Conservation (phyloP, 1,139 yeast genomes). For the Debaryomyces psychrophilus region DNA sequence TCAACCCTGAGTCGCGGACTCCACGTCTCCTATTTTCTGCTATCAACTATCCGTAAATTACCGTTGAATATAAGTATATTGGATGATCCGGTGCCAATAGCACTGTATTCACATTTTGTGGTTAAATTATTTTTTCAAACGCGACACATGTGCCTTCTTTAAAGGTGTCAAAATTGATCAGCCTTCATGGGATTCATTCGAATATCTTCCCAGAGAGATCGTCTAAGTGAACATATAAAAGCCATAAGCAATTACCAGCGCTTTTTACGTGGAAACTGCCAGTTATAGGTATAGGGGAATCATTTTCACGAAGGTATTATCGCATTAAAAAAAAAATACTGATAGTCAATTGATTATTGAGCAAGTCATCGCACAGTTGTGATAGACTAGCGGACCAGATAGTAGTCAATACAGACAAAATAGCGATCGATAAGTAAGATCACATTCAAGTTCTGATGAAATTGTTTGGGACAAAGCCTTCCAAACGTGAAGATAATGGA, state of each 20-base stretch:
- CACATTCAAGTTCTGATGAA: not conserved
- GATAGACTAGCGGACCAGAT: not conserved
- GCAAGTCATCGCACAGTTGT: not conserved
- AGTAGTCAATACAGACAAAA: not conserved
- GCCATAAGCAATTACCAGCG: not conserved
- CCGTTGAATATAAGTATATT: not conserved
- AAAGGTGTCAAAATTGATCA: not conserved
- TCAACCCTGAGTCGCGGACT: conserved; percentile 4
- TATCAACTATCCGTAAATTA: conserved; percentile 2
- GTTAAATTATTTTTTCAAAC: conserved; percentile 5
- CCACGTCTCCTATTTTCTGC: not conserved
- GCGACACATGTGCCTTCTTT: conserved; percentile 5
- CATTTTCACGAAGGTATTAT: not conserved
- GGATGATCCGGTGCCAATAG: not conserved
- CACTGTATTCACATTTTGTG: conserved; percentile 4
- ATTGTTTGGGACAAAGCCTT: conserved; percentile 2
- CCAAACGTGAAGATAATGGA: not conserved
- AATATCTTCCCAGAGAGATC: not conserved
- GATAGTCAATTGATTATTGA: not conserved
- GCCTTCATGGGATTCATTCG: not conserved
- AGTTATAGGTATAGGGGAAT: not conserved
- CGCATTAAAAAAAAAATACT: too few species aligned
- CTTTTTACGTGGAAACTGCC: not conserved
- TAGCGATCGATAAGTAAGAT: not conserved
- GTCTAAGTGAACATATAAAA: not conserved